These are phyloP conservation scores for Pseudevernia furfuracea DNA, from an alignment of 495 filamentous ascomycete species.

Conservation along the genomic window DNA sequence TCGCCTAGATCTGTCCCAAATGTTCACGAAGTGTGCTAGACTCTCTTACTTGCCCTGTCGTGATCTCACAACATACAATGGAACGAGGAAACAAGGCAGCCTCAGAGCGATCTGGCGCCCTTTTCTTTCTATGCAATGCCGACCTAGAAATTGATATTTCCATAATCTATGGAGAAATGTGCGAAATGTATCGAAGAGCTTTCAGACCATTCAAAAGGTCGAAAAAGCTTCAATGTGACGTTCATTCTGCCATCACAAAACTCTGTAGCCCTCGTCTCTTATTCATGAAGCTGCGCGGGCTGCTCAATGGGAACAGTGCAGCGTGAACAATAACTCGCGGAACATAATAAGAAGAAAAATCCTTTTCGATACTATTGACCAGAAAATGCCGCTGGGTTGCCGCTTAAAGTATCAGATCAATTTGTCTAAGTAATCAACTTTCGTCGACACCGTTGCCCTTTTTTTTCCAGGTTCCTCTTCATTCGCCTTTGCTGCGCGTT, in stretches of 20 bases:
- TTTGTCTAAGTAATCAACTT: no score
- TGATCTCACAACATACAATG: background rate
- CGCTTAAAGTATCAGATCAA: no score
- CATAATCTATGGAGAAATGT: background rate
- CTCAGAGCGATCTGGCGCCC: background rate
- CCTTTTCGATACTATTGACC: no score
- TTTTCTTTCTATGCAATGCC: background rate
- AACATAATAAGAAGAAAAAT: background rate
- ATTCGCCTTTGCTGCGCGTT: background rate
- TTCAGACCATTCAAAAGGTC: background rate
- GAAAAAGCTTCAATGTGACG: background rate
- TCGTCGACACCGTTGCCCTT: background rate
- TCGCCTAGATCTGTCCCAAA: background rate
- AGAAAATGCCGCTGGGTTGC: no score
- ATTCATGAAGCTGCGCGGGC: background rate
- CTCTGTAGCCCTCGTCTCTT: background rate
- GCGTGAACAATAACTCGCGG: background rate
- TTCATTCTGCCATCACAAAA: background rate
- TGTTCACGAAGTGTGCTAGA: background rate
- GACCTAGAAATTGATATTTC: background rate
- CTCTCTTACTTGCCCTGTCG: background rate
- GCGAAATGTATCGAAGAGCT: no score
- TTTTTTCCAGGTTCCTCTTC: background rate
- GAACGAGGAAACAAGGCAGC: background rate
- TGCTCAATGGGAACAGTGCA: background rate